Evolutionary conservation across 768 basidiomycete species (phyloP).

Genomic region (Naganishia vaughanmartiniae): DNA sequence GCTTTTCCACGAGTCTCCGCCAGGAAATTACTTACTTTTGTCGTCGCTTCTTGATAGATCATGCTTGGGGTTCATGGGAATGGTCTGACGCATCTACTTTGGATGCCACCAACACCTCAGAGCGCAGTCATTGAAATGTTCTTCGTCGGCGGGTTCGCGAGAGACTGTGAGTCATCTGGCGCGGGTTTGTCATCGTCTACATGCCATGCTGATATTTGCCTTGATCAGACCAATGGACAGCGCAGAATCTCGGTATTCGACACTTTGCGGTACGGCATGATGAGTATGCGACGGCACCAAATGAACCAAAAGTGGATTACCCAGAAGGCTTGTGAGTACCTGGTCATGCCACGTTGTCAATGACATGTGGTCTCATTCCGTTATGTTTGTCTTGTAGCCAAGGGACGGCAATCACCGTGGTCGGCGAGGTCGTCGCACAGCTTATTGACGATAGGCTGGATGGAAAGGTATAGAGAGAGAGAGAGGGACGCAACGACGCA

Average conservation of each 20-base stretch:
- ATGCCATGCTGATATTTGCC: slow-evolving; percentile 6
- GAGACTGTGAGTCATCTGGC: slow-evolving; percentile 66
- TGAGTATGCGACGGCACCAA: slow-evolving; percentile 41
- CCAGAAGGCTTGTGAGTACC: slow-evolving; percentile 48
- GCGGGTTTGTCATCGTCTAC: not conserved
- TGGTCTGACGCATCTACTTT: slow-evolving; percentile 78
- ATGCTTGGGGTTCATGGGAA: slow-evolving; percentile 95
- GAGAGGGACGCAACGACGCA: not conserved
- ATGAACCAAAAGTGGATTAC: slow-evolving; percentile 44
- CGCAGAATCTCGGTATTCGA: slow-evolving; percentile 46
- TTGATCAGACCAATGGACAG: slow-evolving; percentile 49
- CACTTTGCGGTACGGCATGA: slow-evolving; percentile 51
- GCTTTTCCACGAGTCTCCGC: slow-evolving; percentile 1
- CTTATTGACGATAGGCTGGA: slow-evolving; percentile 66
- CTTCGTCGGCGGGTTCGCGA: slow-evolving; percentile 76
- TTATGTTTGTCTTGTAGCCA: slow-evolving; percentile 29
- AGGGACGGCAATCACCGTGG: slow-evolving; percentile 47
- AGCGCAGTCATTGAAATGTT: slow-evolving; percentile 93
- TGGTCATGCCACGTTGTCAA: no score
- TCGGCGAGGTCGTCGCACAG: slow-evolving; percentile 64
- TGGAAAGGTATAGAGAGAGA: slow-evolving; percentile 31
- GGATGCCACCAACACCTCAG: slow-evolving; percentile 82
- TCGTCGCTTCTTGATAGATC: slow-evolving; percentile 59
- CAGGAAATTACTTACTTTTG: slow-evolving; percentile 1
- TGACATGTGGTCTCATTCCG: not conserved